These are phyloP conservation scores for Fusarium cicatricum DNA, from an alignment of 2,329 filamentous ascomycete species.

Conservation along the genomic window DNA sequence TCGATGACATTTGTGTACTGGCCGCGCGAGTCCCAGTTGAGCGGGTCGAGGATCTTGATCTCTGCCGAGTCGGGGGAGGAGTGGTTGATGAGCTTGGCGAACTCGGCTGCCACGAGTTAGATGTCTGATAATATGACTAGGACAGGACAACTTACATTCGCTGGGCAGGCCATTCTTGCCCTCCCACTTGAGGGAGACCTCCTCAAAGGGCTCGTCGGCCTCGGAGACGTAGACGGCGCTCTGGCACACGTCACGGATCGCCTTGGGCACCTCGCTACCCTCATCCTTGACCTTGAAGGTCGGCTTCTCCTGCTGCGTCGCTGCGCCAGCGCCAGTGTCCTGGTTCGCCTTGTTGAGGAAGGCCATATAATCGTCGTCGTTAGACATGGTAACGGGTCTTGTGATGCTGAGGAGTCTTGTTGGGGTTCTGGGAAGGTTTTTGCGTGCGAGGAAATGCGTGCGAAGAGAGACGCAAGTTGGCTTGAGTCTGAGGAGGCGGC, in stretches of 20 bases:
- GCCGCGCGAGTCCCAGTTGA: conserved; percentile 76
- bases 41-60: conserved; percentile 71
- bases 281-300: conserved; percentile 62
- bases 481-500: conserved; percentile 9
- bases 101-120: conserved; percentile 62
- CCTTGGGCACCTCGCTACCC: conserved; percentile 66
- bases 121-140: not conserved
- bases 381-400: conserved; percentile 63
- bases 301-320: conserved; percentile 31
- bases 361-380: conserved; percentile 82
- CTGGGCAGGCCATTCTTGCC: conserved; percentile 62
- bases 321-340: conserved; percentile 59
- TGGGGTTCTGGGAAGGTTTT: conserved; percentile 1
- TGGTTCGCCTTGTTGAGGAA: conserved; percentile 90
- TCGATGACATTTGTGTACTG: conserved; percentile 75
- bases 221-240: conserved; percentile 78
- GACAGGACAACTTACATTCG: conserved; percentile 60
- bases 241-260: conserved; percentile 59
- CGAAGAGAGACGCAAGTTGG: conserved; percentile 1
- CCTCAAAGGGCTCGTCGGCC: conserved; percentile 85
- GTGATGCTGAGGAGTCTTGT: conserved; percentile 34
- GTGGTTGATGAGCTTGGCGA: conserved; percentile 72
- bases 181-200: conserved; percentile 72
- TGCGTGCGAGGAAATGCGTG: not conserved
- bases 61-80: conserved; percentile 60